Percentiles rank a stretch among this genome's conserved stretches.
phyloP scores from a whole-genome alignment of 169 alveolate genomes.

The Eimeria mitis region DNA sequence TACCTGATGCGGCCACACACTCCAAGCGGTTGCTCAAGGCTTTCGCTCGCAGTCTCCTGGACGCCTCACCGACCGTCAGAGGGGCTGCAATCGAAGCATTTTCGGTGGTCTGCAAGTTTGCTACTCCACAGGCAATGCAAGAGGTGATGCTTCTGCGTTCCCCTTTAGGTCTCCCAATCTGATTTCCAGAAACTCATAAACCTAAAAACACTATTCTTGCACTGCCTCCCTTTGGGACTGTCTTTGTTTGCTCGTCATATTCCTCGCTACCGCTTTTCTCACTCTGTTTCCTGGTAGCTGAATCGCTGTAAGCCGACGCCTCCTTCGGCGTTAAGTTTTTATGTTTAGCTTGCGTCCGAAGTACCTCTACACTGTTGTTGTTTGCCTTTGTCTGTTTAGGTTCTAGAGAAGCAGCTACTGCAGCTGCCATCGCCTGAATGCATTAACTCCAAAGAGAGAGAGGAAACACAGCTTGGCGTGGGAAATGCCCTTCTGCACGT shows the following conservation, averaged over 20 bases:
- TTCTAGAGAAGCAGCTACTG: constrained; percentile 70
- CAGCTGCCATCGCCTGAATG: constrained; percentile 71
- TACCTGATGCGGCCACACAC: constrained; percentile 43
- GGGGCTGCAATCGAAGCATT: constrained; percentile 78
- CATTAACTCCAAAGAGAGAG: constrained; percentile 29
- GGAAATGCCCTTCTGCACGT: constrained; percentile 72
- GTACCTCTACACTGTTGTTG: not conserved
- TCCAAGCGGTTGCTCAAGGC: constrained; percentile 68
- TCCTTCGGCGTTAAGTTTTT: not conserved
- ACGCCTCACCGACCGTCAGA: constrained; percentile 71
- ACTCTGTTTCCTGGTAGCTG: not conserved
- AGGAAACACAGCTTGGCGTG: constrained; percentile 43
- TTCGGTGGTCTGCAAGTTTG: constrained; percentile 64
- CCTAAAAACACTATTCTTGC: not conserved
- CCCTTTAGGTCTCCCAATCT: not conserved
- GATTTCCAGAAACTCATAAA: not conserved
- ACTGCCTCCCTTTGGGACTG: not conserved
- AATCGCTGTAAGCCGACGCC: not conserved
- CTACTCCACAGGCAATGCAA: constrained; percentile 23
- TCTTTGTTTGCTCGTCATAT: not conserved
- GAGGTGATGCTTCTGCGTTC: constrained; percentile 29
- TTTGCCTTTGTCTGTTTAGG: constrained; percentile 9
- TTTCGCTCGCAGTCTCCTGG: constrained; percentile 69
- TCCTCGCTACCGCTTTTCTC: not conserved
- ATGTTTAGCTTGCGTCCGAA: not conserved